Conservation (phyloP, 140 eudicot species). For the Bidens hawaiensis region DNA sequence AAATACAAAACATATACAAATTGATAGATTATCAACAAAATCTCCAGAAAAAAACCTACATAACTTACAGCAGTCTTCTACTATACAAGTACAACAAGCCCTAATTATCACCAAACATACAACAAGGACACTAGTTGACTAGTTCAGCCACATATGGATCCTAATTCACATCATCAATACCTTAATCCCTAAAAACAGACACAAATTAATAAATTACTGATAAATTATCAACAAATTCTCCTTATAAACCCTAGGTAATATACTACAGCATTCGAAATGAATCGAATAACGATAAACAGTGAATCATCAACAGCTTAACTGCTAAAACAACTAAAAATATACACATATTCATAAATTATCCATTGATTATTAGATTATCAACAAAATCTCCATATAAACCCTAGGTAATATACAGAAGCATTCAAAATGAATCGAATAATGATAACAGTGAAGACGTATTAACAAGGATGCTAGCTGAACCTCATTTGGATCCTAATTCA, state of each 20-base stretch:
- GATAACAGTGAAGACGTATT: no score
- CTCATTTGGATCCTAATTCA: neutral
- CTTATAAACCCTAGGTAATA: no score
- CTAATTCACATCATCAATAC: conserved; percentile 12
- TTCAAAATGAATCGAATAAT: no score
- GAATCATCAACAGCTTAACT: neutral
- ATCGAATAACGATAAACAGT: no score
- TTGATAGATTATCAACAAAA: no score
- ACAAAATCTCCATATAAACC: no score
- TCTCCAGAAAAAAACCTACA: no score
- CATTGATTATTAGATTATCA: neutral
- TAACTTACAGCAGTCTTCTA: no score
- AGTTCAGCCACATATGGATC: conserved; percentile 3
- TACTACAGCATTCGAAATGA: no score
- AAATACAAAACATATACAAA: neutral
- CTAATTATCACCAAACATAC: neutral
- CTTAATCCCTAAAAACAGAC: neutral
- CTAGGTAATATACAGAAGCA: no score
- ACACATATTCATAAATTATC: neutral
- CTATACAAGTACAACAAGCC: conserved; percentile 4
- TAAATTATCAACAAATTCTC: no score
- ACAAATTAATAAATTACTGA: neutral
- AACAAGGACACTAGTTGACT: neutral
- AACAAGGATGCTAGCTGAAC: neutral
- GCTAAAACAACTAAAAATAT: neutral